These are phyloP conservation scores for Alternaria panax DNA, from an alignment of 2,329 filamentous ascomycete genomes.

Conservation along the genomic window DNA sequence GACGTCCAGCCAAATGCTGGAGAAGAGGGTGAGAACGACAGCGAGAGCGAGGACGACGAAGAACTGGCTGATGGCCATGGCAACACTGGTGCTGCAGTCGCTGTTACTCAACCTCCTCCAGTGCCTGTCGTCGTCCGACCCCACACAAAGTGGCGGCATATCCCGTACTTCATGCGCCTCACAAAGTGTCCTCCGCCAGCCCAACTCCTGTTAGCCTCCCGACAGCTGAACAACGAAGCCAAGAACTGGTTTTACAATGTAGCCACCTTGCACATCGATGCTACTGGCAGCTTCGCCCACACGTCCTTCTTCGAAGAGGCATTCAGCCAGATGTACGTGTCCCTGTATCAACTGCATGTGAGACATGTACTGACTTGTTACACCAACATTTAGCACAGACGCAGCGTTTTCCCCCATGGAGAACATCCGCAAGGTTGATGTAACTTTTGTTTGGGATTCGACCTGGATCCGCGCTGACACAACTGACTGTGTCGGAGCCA, in stretches of 20 bases:
- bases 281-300: slow-evolving; percentile 45
- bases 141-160: slow-evolving; percentile 43
- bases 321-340: slow-evolving; percentile 29
- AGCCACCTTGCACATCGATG: slow-evolving; percentile 37
- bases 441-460: slow-evolving; percentile 46
- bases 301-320: slow-evolving; percentile 43
- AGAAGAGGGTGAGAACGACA: too few species aligned
- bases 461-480: slow-evolving; percentile 38
- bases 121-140: slow-evolving; percentile 22
- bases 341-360: not conserved
- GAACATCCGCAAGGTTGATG: slow-evolving; percentile 42
- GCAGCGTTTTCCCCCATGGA: slow-evolving; percentile 46
- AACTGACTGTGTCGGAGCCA: slow-evolving; percentile 23
- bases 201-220: slow-evolving; percentile 40
- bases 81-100: slow-evolving; percentile 4
- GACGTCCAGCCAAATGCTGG: too few species aligned
- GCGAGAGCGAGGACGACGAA: slow-evolving; percentile 12
- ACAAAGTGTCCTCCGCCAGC: slow-evolving; percentile 40
- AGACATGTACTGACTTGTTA: not conserved
- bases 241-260: slow-evolving; percentile 47
- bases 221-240: slow-evolving; percentile 39
- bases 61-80: slow-evolving; percentile 9
- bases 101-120: slow-evolving; percentile 6
- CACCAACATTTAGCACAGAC: slow-evolving; percentile 14
- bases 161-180: slow-evolving; percentile 44